Evolutionary conservation across 495 filamentous ascomycete genomes (phyloP), one percentile per base, ranked within the genome.

Genomic region (Astrothelium macrocarpum): DNA sequence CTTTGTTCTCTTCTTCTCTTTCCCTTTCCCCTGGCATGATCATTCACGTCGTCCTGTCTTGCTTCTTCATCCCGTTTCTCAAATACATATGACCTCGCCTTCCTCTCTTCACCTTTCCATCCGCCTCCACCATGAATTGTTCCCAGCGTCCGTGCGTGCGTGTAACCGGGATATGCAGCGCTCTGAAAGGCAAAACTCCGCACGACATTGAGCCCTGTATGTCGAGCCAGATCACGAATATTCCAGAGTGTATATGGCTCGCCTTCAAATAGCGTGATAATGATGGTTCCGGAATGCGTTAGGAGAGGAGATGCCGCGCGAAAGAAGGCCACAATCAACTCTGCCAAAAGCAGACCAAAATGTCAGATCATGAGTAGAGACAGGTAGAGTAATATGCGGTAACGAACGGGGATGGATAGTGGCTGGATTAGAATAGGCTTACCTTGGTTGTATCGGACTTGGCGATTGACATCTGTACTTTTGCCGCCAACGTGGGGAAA

Each of bases 181-280:
- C 86, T 84, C 31, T 85, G 82, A 69, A 97, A 97, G 63, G 72
- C 77, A 71, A 92, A 95, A 73, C 90, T 95, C 62, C 84, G 79
- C 61, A 85, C 79, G 60, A 95, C 89, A 59, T 80, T 79, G 59
- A 97, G 77, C 25, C 90, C 91, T 9, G 80, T 79, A 75, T 95
- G 89, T 2, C 90, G 79, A 3, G 85, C 94, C 23, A 98, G 77
- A 73, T 95, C 91, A 23, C 85, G 83, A 34, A 97, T 83, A 74
- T 97, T 95, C 94, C 94, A 98, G 12, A 96, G 79, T 10, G 89
- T 91, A 73, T 98, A 98, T 1, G 93, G 94, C 71, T 93, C 85
- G 43, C 87, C 88, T 74, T 96, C 92, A 71, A 98, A 97, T 4
- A 97, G 73, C 1, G 91, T 95, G 1, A 97, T 85, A 23, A 96